Evolutionary conservation across 768 basidiomycete species (phyloP), one percentile per base, ranked within the genome.

Genomic region (Boletellus ananas): DNA sequence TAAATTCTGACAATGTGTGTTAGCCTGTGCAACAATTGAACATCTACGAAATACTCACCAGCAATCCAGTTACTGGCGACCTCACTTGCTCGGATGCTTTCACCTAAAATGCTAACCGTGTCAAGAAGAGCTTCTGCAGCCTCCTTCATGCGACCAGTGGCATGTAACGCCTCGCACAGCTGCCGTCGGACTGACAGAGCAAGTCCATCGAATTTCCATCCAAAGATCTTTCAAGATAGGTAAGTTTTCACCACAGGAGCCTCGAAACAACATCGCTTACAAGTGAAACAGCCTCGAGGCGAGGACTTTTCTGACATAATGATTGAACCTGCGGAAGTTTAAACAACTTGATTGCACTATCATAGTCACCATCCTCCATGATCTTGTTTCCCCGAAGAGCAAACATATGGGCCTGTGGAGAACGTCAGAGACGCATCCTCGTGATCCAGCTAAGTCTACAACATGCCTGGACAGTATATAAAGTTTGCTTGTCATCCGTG

Each of bases 321-420:
- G 45, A 42, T 17, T 36, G 36, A 16, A 31, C 25, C 9, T 48
- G 49, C 21, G 45, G 52, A 8, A 43, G 43, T 41, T 45, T 47
- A 42, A 58, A 55, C 7, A 52, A 9, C 21, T 43, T 48, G 34
- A 58, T 52, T 7, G 58, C 58, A 7, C 35, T 16, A 8, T 55
- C 56, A 4, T 55, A 47, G 18, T 59, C 47, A 6, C 41, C 56
- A 20, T 45, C 47, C 21, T 54, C n/a, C 43, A 45, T 20, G 34
- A 27, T 2, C 25, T 25, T 50, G 33, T 49, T 44, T 18, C 58
- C 58, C 4, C 51, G 41, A n/a, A 56, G 50, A 25, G 46, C 27
- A 18, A 49, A 37, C 56, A 57, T 57, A 17, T 57, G 50, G 12
- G 53, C 56, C 58, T 59, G n/a, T 6, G 17, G 4, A 39, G 4